Percentiles rank a stretch among this genome's conserved stretches.
These are phyloP conservation scores for Emydomyces testavorans DNA, from an alignment of 2,329 filamentous ascomycete species.

Conservation along the genomic window DNA sequence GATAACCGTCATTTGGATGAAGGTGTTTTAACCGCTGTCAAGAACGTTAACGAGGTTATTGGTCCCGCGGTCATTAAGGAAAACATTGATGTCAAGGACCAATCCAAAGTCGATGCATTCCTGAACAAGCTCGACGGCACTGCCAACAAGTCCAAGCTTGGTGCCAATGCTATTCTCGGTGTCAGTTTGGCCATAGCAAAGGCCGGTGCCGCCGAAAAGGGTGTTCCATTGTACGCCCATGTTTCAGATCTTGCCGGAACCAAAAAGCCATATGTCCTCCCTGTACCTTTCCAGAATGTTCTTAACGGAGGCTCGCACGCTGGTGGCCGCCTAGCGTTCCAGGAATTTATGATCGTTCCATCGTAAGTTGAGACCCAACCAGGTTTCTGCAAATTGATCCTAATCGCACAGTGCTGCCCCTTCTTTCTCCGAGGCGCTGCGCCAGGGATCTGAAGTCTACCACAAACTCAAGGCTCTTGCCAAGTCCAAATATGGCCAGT, in stretches of 20 bases:
- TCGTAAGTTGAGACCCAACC: slow-evolving; percentile 42
- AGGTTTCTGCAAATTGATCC: slow-evolving; percentile 5
- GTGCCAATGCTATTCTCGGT: slow-evolving; percentile 80
- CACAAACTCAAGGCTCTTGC: slow-evolving; percentile 91
- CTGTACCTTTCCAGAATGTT: slow-evolving; percentile 89
- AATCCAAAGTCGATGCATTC: slow-evolving; percentile 72
- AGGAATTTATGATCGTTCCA: slow-evolving; percentile 93
- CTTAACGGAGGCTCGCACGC: slow-evolving; percentile 92
- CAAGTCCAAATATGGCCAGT: slow-evolving; percentile 99
- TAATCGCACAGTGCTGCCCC: slow-evolving; percentile 54
- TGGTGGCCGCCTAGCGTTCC: slow-evolving; percentile 87
- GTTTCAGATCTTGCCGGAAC: slow-evolving; percentile 77
- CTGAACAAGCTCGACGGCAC: slow-evolving; percentile 76
- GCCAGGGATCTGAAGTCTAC: slow-evolving; percentile 95
- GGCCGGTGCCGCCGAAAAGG: slow-evolving; percentile 81
- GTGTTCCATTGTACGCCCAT: slow-evolving; percentile 75
- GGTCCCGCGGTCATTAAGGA: slow-evolving; percentile 72
- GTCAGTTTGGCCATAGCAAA: slow-evolving; percentile 76
- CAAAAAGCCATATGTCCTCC: slow-evolving; percentile 84
- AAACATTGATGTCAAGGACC: slow-evolving; percentile 73
- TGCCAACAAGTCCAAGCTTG: slow-evolving; percentile 74
- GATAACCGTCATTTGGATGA: background rate
- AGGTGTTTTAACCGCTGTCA: slow-evolving; percentile 66
- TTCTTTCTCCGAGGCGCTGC: slow-evolving; percentile 89
- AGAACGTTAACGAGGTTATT: slow-evolving; percentile 74